Evolutionary conservation across 2,329 filamentous ascomycete species (phyloP).

Genomic region (Seiridium cupressi): DNA sequence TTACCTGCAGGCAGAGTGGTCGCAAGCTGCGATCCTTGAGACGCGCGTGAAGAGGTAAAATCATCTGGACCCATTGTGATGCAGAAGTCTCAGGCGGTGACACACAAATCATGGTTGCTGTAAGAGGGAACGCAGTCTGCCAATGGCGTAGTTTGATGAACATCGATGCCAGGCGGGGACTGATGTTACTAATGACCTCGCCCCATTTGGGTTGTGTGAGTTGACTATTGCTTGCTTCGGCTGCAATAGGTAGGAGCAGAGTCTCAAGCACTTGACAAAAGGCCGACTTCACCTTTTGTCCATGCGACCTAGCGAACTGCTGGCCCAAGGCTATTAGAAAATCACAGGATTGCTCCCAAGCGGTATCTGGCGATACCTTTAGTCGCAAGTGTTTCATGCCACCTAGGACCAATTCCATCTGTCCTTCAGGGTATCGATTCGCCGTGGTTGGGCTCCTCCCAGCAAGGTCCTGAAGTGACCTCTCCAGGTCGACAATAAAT

Average conservation of each 20-base stretch:
- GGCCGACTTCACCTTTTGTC: conserved; percentile 85
- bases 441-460: conserved; percentile 62
- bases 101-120: conserved; percentile 82
- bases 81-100: conserved; percentile 82
- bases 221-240: conserved; percentile 71
- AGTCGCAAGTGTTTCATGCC: conserved; percentile 90
- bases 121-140: conserved; percentile 83
- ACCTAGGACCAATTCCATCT: conserved; percentile 81
- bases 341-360: conserved; percentile 85
- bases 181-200: conserved; percentile 76
- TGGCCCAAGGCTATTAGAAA: conserved; percentile 80
- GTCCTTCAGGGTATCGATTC: conserved; percentile 71
- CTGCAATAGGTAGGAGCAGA: conserved; percentile 82
- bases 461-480: conserved; percentile 71
- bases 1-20: conserved; percentile 79
- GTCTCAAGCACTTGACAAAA: conserved; percentile 92
- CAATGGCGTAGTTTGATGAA: conserved; percentile 91
- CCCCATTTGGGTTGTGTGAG: conserved; percentile 82
- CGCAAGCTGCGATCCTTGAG: conserved; percentile 81
- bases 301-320: conserved; percentile 82
- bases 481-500: conserved; percentile 79
- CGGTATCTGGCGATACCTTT: conserved; percentile 67
- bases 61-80: conserved; percentile 81
- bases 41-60: conserved; percentile 74
- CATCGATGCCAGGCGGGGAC: conserved; percentile 78